Percentiles rank a stretch among this genome's conserved stretches.
Conservation (phyloP, 1,139 yeast species). For the Komagataea norvegica region DNA sequence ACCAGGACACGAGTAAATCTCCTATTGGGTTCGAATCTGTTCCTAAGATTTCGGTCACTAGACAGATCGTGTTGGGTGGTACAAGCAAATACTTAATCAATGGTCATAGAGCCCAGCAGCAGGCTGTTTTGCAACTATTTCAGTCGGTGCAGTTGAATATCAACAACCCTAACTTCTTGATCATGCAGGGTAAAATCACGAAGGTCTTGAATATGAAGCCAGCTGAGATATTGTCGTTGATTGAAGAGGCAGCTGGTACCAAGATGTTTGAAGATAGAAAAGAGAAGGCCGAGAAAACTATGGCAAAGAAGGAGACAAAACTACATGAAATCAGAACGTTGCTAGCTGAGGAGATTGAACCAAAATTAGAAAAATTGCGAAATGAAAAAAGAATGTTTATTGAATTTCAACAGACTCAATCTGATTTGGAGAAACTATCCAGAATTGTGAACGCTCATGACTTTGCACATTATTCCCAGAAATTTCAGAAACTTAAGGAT, state of each 20-base stretch:
- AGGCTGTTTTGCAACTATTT: constrained; percentile 81
- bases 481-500: constrained; percentile 40
- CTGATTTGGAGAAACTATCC: constrained; percentile 71
- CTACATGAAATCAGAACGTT: constrained; percentile 70
- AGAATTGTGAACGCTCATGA: constrained; percentile 78
- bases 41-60: constrained; percentile 80
- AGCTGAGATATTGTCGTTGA: constrained; percentile 76
- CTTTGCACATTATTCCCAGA: constrained; percentile 43
- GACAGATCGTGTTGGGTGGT: constrained; percentile 90
- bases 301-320: constrained; percentile 85
- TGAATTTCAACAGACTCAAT: constrained; percentile 81
- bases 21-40: constrained; percentile 87
- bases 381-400: constrained; percentile 76
- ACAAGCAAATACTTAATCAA: constrained; percentile 88
- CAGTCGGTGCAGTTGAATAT: constrained; percentile 94
- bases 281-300: constrained; percentile 86
- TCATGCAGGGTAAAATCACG: constrained; percentile 98
- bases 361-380: constrained; percentile 77
- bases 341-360: constrained; percentile 84
- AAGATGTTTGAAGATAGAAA: constrained; percentile 91
- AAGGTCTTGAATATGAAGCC: constrained; percentile 97
- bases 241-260: constrained; percentile 98
- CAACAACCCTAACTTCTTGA: constrained; percentile 92
- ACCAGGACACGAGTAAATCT: constrained; percentile 64
- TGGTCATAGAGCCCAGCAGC: constrained; percentile 96